A percentile compares a stretch with the other conserved stretches of the same genome.
phyloP scores from a whole-genome alignment of 1,284 basidiomycete genomes.

The Pholiota adiposa region DNA sequence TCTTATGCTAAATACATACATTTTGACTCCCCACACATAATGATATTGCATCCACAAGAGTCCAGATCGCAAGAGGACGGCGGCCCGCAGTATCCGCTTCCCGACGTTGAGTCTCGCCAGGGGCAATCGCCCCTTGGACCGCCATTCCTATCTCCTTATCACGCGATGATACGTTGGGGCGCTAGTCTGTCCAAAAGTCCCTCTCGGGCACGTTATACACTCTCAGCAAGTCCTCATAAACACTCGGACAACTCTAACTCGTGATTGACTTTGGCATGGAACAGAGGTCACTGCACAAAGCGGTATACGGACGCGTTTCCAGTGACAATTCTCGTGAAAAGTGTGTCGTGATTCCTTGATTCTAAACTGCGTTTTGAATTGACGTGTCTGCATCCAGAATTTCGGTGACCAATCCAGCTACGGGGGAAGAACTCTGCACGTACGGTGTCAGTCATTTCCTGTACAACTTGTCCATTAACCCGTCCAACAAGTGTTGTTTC shows the following conservation, averaged over 20 bases:
- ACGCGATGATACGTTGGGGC: neutral
- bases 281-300: slow-evolving; percentile 1
- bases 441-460: slow-evolving; percentile 35
- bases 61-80: too few species aligned
- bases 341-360: neutral
- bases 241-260: neutral
- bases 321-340: neutral
- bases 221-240: neutral
- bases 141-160: neutral
- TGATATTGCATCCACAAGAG: too few species aligned
- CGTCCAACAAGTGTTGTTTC: slow-evolving; percentile 43
- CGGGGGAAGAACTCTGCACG: slow-evolving; percentile 60
- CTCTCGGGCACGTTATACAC: neutral
- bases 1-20: too few species aligned
- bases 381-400: slow-evolving; percentile 41
- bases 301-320: neutral
- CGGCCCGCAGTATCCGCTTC: too few species aligned
- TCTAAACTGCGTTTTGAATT: neutral
- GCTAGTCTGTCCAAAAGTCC: neutral
- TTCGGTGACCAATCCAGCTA: slow-evolving; percentile 67
- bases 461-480: too few species aligned
- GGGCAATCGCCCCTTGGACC: neutral
- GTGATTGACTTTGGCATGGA: neutral
- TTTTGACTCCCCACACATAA: too few species aligned
- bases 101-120: too few species aligned